Conservation (phyloP, 169 alveolate species). For the Babesia bigemina region DNA sequence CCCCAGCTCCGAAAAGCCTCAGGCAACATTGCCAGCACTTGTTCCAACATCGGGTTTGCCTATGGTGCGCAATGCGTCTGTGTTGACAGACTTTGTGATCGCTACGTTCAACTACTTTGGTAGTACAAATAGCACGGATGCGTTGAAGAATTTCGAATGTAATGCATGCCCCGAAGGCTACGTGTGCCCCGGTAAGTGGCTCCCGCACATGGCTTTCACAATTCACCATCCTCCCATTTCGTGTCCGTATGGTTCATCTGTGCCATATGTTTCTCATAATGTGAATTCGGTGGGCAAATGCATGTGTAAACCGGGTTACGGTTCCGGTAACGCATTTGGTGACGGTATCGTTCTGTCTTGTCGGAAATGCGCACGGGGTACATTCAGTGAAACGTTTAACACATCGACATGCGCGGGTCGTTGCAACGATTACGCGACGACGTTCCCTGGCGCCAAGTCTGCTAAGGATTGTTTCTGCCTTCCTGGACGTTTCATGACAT, state of each 20-base stretch:
- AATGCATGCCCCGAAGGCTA: constrained; percentile 50
- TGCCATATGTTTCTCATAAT: constrained; percentile 16
- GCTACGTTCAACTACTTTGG: constrained; percentile 18
- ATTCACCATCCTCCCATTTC: constrained; percentile 58
- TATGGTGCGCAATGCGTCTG: not conserved
- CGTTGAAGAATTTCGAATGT: constrained; percentile 12
- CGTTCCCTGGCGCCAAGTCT: constrained; percentile 74
- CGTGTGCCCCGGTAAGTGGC: constrained; percentile 51
- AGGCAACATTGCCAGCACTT: not conserved
- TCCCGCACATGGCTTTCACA: constrained; percentile 1
- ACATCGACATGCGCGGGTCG: constrained; percentile 73
- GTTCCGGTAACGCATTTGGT: constrained; percentile 21
- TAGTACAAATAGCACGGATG: not conserved
- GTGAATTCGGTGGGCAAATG: constrained; percentile 40
- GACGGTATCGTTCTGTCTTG: constrained; percentile 37
- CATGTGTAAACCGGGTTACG: constrained; percentile 66
- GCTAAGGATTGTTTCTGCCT: constrained; percentile 76
- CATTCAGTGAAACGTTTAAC: constrained; percentile 70
- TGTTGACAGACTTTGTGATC: constrained; percentile 8
- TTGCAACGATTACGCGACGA: constrained; percentile 74
- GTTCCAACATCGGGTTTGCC: not conserved
- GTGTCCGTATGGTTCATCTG: constrained; percentile 63
- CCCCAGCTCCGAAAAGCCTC: not conserved
- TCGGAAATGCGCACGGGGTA: constrained; percentile 69
- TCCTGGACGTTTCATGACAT: constrained; percentile 67